Percentiles rank a stretch among this genome's conserved stretches.
These are phyloP conservation scores for Monilinia vaccinii-corymbosi DNA, from an alignment of 2,329 filamentous ascomycete genomes.

Conservation along the genomic window DNA sequence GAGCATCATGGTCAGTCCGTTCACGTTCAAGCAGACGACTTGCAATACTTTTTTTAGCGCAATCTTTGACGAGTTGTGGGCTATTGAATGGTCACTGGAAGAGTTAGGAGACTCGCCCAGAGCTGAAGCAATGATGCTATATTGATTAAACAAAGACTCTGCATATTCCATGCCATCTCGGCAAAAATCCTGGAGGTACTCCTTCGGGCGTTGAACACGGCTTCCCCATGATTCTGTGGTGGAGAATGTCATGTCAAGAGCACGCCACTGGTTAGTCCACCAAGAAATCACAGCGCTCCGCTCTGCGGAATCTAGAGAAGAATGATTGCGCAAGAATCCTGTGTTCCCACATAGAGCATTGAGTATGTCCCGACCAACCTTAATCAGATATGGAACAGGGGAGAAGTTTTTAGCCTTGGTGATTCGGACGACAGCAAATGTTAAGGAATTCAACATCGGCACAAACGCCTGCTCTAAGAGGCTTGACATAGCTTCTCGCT, in stretches of 20 bases:
- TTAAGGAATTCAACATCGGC: conserved; percentile 37
- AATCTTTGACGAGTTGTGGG: conserved; percentile 27
- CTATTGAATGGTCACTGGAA: conserved; percentile 19
- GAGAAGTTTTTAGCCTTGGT: conserved; percentile 41
- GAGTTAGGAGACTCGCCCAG: conserved; percentile 33
- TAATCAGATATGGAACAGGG: conserved; percentile 47
- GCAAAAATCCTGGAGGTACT: conserved; percentile 81
- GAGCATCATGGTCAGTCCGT: conserved; percentile 74
- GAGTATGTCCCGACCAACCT: conserved; percentile 48
- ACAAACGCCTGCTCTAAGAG: conserved; percentile 39
- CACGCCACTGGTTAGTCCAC: conserved; percentile 80
- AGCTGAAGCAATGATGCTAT: conserved; percentile 61
- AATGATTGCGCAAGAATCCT: conserved; percentile 36
- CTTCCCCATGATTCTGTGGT: conserved; percentile 77
- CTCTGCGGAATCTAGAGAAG: conserved; percentile 20
- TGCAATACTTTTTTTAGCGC: conserved; percentile 48
- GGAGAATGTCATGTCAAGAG: conserved; percentile 70
- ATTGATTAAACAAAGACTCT: conserved; percentile 74
- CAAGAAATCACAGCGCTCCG: conserved; percentile 49
- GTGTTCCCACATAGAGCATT: conserved; percentile 46
- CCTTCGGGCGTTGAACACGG: conserved; percentile 42
- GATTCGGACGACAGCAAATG: conserved; percentile 35
- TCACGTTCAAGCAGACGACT: conserved; percentile 55
- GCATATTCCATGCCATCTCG: conserved; percentile 93
- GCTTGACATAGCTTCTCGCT: conserved; percentile 40